These are phyloP conservation scores for Nicotiana knightiana DNA, from an alignment of 257 asterid genomes.

Conservation along the genomic window DNA sequence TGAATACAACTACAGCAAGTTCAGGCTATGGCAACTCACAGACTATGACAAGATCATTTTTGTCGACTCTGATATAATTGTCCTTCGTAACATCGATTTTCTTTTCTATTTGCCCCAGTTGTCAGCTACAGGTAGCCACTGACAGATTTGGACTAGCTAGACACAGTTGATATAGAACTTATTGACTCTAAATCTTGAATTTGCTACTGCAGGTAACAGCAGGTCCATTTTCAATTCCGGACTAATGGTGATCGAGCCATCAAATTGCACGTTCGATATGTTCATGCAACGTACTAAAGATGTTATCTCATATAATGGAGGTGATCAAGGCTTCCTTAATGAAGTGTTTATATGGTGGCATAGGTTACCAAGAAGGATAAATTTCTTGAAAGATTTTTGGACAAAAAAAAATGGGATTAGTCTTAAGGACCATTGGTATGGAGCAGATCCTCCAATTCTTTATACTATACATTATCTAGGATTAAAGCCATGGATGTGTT, in stretches of 20 bases:
- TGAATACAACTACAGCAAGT: not conserved
- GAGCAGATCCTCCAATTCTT: conserved; percentile 58
- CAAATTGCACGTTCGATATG: conserved; percentile 22
- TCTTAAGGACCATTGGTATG: conserved; percentile 28
- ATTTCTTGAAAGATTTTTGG: conserved; percentile 75
- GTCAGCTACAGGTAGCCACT: conserved; percentile 69
- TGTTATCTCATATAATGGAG: conserved; percentile 22
- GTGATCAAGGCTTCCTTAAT: conserved; percentile 59
- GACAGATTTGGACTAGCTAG: not conserved
- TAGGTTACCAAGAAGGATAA: conserved; percentile 57
- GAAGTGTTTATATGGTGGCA: conserved; percentile 86
- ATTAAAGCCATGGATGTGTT: not conserved
- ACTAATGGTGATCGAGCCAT: conserved; percentile 73
- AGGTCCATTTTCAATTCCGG: conserved; percentile 66
- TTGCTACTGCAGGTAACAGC: not conserved
- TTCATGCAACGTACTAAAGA: conserved; percentile 42
- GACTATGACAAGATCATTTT: conserved; percentile 50
- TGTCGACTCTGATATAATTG: conserved; percentile 64
- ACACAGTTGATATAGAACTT: not conserved
- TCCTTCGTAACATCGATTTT: conserved; percentile 50
- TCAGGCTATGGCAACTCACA: not conserved
- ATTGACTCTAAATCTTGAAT: not conserved
- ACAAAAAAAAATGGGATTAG: conserved; percentile 20
- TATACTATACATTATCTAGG: conserved; percentile 48
- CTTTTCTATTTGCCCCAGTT: conserved; percentile 68